Conservation (phyloP, 1,139 yeast genomes). For the Candida mesenterica region DNA sequence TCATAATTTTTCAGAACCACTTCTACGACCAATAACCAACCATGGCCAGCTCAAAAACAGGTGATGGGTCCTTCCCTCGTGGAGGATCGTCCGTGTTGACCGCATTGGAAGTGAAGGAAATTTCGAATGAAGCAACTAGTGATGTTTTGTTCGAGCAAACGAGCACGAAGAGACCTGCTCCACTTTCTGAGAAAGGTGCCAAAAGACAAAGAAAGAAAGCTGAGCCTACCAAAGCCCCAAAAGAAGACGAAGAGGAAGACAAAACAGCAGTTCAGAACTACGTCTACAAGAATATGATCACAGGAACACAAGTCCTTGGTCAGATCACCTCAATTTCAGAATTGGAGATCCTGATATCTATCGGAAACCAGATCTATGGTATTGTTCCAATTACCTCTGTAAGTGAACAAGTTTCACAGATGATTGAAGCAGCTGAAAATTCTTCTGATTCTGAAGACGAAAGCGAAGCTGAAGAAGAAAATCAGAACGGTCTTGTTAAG, state of each 20-base stretch:
- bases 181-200: conserved; percentile 22
- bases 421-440: conserved; percentile 51
- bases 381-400: conserved; percentile 75
- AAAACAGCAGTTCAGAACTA: conserved; percentile 65
- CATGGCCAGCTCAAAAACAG: conserved; percentile 11
- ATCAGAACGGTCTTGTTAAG: too few species aligned
- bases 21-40: neutral
- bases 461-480: conserved; percentile 33
- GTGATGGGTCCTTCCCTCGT: conserved; percentile 86
- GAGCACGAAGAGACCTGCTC: conserved; percentile 31
- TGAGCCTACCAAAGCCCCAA: conserved; percentile 19
- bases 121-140: conserved; percentile 85
- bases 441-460: conserved; percentile 43
- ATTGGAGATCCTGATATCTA: conserved; percentile 62
- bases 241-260: conserved; percentile 24
- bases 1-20: neutral
- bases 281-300: conserved; percentile 56
- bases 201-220: conserved; percentile 30
- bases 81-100: conserved; percentile 88
- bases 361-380: conserved; percentile 85
- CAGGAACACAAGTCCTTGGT: conserved; percentile 77
- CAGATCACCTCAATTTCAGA: conserved; percentile 63
- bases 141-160: conserved; percentile 72
- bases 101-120: conserved; percentile 88
- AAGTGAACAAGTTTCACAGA: conserved; percentile 58